Evolutionary conservation across 129 eudicot genomes (phyloP).

Genomic region (Lactuca sativa): DNA sequence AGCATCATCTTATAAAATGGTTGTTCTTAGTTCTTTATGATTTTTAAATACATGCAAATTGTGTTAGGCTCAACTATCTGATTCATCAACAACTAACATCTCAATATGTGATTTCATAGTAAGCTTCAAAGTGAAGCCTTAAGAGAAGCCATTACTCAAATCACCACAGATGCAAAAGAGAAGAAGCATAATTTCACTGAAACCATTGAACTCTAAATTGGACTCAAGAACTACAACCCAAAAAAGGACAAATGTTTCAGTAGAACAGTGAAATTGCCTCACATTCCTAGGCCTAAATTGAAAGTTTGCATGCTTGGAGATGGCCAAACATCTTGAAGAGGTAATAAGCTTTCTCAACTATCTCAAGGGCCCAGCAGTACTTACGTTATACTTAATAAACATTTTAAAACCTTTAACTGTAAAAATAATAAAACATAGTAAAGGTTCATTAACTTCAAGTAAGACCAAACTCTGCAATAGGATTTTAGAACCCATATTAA

Average conservation of each 20-base stretch:
- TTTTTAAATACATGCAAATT: no score
- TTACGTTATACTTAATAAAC: neutral
- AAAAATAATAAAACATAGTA: no score
- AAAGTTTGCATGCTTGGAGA: conserved; percentile 67
- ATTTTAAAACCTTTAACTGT: neutral
- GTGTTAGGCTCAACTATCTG: no score
- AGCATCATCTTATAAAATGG: no score
- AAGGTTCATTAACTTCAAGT: no score
- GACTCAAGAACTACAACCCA: conserved; percentile 59
- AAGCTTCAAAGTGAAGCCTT: conserved; percentile 57
- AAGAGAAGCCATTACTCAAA: conserved; percentile 50
- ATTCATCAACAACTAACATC: neutral
- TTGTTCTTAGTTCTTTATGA: no score
- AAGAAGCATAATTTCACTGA: conserved; percentile 48
- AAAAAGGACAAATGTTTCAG: conserved; percentile 62
- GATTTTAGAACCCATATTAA: no score
- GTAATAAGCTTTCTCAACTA: conserved; percentile 59
- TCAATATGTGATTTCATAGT: conserved; percentile 24
- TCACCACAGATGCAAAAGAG: conserved; percentile 42
- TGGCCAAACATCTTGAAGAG: conserved; percentile 26
- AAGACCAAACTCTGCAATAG: no score
- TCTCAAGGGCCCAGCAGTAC: conserved; percentile 66
- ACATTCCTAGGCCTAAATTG: conserved; percentile 56
- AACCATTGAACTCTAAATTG: conserved; percentile 56
- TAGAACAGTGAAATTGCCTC: conserved; percentile 54